Evolutionary conservation across 2,329 filamentous ascomycete species (phyloP).

Genomic region (Trichoderma koningii): DNA sequence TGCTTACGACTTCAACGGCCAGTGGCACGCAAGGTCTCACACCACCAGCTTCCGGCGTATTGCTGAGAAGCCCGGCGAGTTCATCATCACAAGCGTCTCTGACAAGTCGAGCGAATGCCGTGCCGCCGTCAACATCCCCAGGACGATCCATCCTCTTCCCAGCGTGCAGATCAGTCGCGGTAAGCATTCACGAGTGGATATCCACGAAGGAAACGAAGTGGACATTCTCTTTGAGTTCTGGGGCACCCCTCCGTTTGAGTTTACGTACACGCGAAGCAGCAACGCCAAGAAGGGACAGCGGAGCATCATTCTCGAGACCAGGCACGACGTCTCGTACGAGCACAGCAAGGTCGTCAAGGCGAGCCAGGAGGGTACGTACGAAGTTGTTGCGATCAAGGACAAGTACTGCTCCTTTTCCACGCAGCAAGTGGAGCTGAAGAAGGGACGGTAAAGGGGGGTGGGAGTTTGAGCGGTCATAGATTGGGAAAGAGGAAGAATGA

Average conservation of each 20-base stretch:
- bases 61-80: constrained; percentile 85
- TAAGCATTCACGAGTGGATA: constrained; percentile 78
- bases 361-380: constrained; percentile 93
- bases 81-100: constrained; percentile 81
- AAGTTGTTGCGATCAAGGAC: constrained; percentile 96
- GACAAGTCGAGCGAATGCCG: constrained; percentile 89
- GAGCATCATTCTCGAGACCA: constrained; percentile 81
- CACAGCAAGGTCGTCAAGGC: constrained; percentile 79
- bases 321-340: constrained; percentile 82
- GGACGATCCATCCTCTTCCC: constrained; percentile 87
- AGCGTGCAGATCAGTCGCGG: constrained; percentile 89
- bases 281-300: constrained; percentile 80
- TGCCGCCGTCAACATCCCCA: constrained; percentile 74
- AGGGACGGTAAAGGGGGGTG: constrained; percentile 31
- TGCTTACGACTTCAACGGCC: constrained; percentile 83
- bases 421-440: constrained; percentile 57
- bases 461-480: constrained; percentile 2
- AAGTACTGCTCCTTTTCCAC: constrained; percentile 86
- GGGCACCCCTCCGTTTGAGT: constrained; percentile 94
- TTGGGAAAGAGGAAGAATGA: background rate
- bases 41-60: constrained; percentile 89
- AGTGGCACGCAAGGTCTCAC: constrained; percentile 75
- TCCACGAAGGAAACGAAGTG: constrained; percentile 93
- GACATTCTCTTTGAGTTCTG: constrained; percentile 95
- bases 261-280: constrained; percentile 90